Evolutionary conservation across 306 rosid species (phyloP), one percentile per base, ranked within the genome.

Genomic region (Pterocarpus macrocarpus): DNA sequence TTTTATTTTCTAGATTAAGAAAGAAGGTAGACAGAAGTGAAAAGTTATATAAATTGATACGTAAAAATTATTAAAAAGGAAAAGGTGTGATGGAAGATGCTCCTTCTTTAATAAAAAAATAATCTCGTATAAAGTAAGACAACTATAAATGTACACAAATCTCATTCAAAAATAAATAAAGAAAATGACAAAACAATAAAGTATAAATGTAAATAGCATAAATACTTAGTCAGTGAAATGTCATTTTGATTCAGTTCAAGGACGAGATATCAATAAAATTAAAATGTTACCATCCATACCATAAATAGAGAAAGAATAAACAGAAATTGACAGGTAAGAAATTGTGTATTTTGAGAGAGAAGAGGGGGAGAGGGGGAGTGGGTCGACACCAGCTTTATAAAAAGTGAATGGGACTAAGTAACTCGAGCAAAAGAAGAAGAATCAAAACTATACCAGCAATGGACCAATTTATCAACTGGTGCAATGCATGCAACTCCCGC

Each of bases 401-500:
- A 32, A 70, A 71, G 53, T 43, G 55, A 9, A 53, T 8, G 15
- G 35, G 10, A 66, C 12, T n/a, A 44, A 34, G 34, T 34, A 73
- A 62, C 34, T 56, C 39, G 58, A 45, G 52, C 56, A 71, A 78
- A 78, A 49, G 49, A 36, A 71, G 66, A 66, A 55, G 70, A 80
- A 76, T 83, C 41, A 70, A 82, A 64, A 65, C 50, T 78, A 84
- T 91, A 94, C 98, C 97, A 49, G 97, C 94, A 82, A 94, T 49
- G 63, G 69, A 85, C 98, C 97, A 91, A 78, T 90, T 94, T 71
- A 88, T 71, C 78, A 90, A 72, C 86, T 94, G 98, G 87, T 94
- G 94, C 43, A 85, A 67, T 35, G 81, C 89, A 72, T 69, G 97
- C 80, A 94, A 82, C 84, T 94, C 92, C 55, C 35, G 95, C 65